Evolutionary conservation across 2,329 filamentous ascomycete genomes (phyloP).

Genomic region (Plenodomus lindquistii): DNA sequence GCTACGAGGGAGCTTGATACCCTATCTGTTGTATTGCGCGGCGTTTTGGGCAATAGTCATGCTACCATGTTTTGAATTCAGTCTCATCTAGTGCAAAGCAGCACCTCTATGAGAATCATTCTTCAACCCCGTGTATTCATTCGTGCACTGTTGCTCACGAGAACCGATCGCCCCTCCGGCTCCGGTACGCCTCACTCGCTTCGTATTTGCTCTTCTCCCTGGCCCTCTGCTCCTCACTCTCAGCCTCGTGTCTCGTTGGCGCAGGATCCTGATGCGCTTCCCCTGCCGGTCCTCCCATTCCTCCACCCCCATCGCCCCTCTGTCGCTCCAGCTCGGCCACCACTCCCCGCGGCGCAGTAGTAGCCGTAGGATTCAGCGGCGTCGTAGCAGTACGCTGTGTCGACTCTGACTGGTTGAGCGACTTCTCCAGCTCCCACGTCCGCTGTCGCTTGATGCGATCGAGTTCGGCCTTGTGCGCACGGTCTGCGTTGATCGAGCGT

Average conservation of each 20-base stretch:
- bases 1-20: no score
- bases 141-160: slow-evolving; percentile 22
- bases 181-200: slow-evolving; percentile 72
- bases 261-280: slow-evolving; percentile 81
- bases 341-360: slow-evolving; percentile 13
- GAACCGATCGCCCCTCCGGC: slow-evolving; percentile 85
- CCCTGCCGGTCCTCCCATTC: slow-evolving; percentile 60
- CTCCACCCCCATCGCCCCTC: slow-evolving; percentile 11
- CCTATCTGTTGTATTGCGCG: slow-evolving; percentile 38
- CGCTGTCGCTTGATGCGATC: slow-evolving; percentile 38
- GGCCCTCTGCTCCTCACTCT: slow-evolving; percentile 68
- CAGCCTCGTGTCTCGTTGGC: slow-evolving; percentile 77
- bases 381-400: slow-evolving; percentile 4
- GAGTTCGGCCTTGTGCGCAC: slow-evolving; percentile 68
- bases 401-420: background rate
- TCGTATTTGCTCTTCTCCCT: slow-evolving; percentile 90
- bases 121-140: no score
- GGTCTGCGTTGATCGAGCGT: slow-evolving; percentile 88
- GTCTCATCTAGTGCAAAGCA: background rate
- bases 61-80: background rate
- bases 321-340: slow-evolving; percentile 8
- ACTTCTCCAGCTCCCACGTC: slow-evolving; percentile 38
- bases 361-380: slow-evolving; percentile 15
- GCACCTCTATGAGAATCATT: no score
- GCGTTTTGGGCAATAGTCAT: slow-evolving; percentile 15